Percentiles rank a stretch among this genome's conserved stretches.
Evolutionary conservation across 2,329 filamentous ascomycete species (phyloP).

Genomic region (Coniochaeta sp.): DNA sequence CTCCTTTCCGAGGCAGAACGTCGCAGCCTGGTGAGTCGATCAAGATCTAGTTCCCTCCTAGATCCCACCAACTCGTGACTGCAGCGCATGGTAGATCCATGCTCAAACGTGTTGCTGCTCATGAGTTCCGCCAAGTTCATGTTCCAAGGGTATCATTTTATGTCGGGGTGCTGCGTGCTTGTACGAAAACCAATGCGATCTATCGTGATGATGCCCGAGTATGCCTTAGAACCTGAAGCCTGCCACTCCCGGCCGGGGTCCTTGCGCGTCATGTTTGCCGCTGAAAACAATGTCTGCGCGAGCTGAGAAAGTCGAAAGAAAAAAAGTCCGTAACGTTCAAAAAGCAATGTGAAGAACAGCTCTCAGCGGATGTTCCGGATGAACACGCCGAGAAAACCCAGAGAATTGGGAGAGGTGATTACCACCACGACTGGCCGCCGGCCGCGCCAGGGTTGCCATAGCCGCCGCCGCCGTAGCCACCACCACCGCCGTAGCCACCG

Average conservation of each 20-base stretch:
- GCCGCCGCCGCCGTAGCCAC: slow-evolving; percentile 32
- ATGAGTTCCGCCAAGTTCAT: slow-evolving; percentile 17
- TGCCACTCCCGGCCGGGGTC: slow-evolving; percentile 21
- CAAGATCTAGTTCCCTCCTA: slow-evolving; percentile 20
- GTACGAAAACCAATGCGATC: slow-evolving; percentile 26
- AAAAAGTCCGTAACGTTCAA: slow-evolving; percentile 13
- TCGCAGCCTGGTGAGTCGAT: slow-evolving; percentile 30
- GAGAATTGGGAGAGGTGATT: slow-evolving; percentile 23
- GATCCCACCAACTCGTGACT: slow-evolving; percentile 21
- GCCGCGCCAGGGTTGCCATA: slow-evolving; percentile 64
- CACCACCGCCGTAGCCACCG: slow-evolving; percentile 29
- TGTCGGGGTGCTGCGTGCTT: slow-evolving; percentile 18
- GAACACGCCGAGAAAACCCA: slow-evolving; percentile 1
- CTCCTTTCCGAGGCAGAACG: slow-evolving; percentile 19
- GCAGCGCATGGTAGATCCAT: slow-evolving; percentile 16
- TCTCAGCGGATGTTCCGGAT: neutral
- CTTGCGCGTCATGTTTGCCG: slow-evolving; percentile 28
- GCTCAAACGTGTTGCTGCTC: slow-evolving; percentile 13
- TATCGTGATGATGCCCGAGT: slow-evolving; percentile 25
- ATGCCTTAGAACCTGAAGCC: slow-evolving; percentile 25
- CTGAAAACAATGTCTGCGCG: slow-evolving; percentile 18
- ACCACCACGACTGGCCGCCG: slow-evolving; percentile 63
- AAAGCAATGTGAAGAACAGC: slow-evolving; percentile 11
- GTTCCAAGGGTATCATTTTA: slow-evolving; percentile 33
- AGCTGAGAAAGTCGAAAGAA: slow-evolving; percentile 15